Base-by-base conservation (phyloP, 768 basidiomycete species). In the Clathrus columnatus region DNA sequence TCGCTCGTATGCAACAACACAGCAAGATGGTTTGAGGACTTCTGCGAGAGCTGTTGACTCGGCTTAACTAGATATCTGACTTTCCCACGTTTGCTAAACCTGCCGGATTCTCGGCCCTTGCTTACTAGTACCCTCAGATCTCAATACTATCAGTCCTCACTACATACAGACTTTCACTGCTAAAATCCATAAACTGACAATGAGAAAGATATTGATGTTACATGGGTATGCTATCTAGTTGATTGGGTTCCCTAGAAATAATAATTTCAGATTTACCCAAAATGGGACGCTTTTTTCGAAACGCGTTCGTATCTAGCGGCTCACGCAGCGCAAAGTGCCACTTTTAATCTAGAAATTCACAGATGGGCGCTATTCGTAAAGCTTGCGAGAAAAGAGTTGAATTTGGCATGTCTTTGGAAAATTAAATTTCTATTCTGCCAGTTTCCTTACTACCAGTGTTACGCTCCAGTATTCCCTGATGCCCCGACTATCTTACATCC, bases 291-390 rank as follows among this genome's bases (percentile, higher is more conserved):
- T 86, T 54, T 84, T 87, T 66, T 83, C 77, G 67, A 88, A 85
- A 71, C 75, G 84, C 62, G 87, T 87, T 57, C 67, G 79, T 55
- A 20, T 3, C 42, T 29, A 23, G 20, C 20, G 49, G 36, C 41
- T 17, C 32, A 21, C 10, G n/a, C 28, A 46, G 11, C 27, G n/a
- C 42, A 14, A 18, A 49, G 18, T 11, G 8, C 29, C 28, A 23
- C 7, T 4, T 20, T 55, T 2, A 49, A 44, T 16, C 49, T 42
- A 48, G 20, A 49, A 43, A 45, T 30, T 26, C 18, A 8, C 61
- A 90, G 86, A 70, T 88, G 45, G 85, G 83, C 18, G 87, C 86
- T 2, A 70, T 90, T 24, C 76, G 86, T 50, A 88, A 86, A 67
- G 75, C 84, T 56, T 80, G 81, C 59, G 79, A 72, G 56, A 81